phyloP scores from a whole-genome alignment of 768 basidiomycete genomes.

The Mrakia gelida region DNA sequence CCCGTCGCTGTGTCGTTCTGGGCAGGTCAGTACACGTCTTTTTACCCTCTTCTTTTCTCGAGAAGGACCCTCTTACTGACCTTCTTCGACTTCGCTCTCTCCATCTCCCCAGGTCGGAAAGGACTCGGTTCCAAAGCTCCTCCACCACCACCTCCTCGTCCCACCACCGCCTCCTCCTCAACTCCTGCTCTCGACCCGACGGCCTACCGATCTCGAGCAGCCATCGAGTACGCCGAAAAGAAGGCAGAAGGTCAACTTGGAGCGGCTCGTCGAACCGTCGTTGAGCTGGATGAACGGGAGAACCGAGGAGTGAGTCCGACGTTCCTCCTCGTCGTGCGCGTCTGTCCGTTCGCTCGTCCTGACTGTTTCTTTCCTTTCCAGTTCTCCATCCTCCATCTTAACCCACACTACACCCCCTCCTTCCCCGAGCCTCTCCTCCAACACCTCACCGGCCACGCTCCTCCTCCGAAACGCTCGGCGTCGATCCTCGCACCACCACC shows the following conservation, averaged over 20 bases:
- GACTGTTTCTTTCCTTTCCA: constrained; percentile 40
- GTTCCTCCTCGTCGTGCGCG: not conserved
- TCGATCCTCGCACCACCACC: not conserved
- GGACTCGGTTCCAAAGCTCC: constrained; percentile 59
- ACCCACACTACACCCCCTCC: constrained; percentile 60
- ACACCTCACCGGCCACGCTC: constrained; percentile 9
- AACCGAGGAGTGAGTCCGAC: constrained; percentile 56
- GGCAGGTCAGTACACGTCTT: constrained; percentile 67
- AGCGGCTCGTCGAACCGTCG: constrained; percentile 70
- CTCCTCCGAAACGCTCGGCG: constrained; percentile 44
- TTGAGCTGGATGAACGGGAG: constrained; percentile 64
- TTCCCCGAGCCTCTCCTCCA: constrained; percentile 66
- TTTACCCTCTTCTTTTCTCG: not conserved
- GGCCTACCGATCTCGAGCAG: constrained; percentile 65
- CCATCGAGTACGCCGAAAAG: constrained; percentile 69
- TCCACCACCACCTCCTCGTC: constrained; percentile 58
- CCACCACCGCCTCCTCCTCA: constrained; percentile 54
- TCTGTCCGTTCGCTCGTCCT: not conserved
- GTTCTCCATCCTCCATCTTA: constrained; percentile 80
- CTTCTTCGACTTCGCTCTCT: not conserved
- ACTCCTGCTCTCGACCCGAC: constrained; percentile 49
- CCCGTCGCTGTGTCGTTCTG: constrained; percentile 76
- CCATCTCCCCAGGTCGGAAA: constrained; percentile 58
- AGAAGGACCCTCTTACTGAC: not conserved
- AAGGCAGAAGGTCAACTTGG: constrained; percentile 66